Evolutionary conservation across 257 asterid genomes (phyloP).

Genomic region (Solanum bulbocastanum): DNA sequence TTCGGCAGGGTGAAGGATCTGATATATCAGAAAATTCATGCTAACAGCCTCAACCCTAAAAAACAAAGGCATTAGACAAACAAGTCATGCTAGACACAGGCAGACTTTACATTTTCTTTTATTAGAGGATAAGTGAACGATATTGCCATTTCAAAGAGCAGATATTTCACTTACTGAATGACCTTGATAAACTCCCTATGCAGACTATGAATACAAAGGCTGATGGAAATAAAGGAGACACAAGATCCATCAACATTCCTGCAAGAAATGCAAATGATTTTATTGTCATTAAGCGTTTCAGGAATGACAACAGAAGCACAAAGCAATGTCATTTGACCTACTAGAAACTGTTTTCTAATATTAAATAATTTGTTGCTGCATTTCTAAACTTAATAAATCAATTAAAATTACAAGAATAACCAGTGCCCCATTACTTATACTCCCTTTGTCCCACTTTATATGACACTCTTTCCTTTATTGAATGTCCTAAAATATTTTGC

Average conservation of each 20-base stretch:
- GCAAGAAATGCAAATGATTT: conserved; percentile 17
- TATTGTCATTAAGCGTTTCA: background rate
- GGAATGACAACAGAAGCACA: background rate
- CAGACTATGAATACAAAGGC: conserved; percentile 77
- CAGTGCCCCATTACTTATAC: background rate
- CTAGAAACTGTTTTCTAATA: background rate
- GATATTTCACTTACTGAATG: conserved; percentile 71
- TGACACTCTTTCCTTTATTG: background rate
- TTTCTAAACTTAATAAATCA: background rate
- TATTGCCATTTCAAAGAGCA: background rate
- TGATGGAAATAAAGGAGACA: conserved; percentile 88
- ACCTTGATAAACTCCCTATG: conserved; percentile 93
- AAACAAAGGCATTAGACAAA: background rate
- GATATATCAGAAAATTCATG: background rate
- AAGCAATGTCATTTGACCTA: background rate
- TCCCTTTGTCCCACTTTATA: background rate
- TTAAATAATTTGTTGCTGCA: background rate
- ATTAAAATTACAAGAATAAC: background rate
- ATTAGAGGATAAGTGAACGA: background rate
- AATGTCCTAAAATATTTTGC: background rate
- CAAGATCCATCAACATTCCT: conserved; percentile 99
- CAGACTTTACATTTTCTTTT: background rate
- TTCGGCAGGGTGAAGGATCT: background rate
- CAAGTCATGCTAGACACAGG: background rate
- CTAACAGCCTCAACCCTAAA: background rate